Percentiles rank a stretch among this genome's conserved stretches.
phyloP scores from a whole-genome alignment of 768 basidiomycete genomes.

The Boletus subcaerulescens region DNA sequence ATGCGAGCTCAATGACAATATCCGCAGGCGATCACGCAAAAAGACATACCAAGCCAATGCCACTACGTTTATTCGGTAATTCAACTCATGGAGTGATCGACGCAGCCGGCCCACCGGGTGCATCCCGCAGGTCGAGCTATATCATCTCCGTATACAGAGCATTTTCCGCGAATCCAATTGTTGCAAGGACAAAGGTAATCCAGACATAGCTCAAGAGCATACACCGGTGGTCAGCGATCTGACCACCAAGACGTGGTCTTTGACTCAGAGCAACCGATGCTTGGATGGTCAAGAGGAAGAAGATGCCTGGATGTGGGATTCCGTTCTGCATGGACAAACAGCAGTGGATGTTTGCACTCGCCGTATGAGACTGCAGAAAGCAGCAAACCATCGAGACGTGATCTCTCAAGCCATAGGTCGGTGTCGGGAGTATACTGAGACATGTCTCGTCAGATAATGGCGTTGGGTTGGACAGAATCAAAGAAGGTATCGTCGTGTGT shows the following conservation, averaged over 20 bases:
- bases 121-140: constrained; percentile 30
- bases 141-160: constrained; percentile 30
- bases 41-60: constrained; percentile 15
- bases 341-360: neutral
- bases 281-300: constrained; percentile 22
- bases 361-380: constrained; percentile 23
- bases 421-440: constrained; percentile 16
- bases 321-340: neutral
- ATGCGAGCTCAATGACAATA: neutral
- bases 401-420: constrained; percentile 28
- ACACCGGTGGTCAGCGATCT: neutral
- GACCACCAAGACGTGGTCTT: neutral
- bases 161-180: constrained; percentile 24
- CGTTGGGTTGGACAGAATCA: neutral
- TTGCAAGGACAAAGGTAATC: constrained; percentile 27
- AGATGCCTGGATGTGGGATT: constrained; percentile 13
- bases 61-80: constrained; percentile 20
- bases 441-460: constrained; percentile 3
- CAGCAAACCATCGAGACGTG: constrained; percentile 24
- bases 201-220: constrained; percentile 21
- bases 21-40: neutral
- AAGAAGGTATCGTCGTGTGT: too few species aligned
- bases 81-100: constrained; percentile 11
- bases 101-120: constrained; percentile 12
- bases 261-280: constrained; percentile 6